These are phyloP conservation scores for Noccaea bulbosa DNA, from an alignment of 345 rosid species.

Conservation along the genomic window DNA sequence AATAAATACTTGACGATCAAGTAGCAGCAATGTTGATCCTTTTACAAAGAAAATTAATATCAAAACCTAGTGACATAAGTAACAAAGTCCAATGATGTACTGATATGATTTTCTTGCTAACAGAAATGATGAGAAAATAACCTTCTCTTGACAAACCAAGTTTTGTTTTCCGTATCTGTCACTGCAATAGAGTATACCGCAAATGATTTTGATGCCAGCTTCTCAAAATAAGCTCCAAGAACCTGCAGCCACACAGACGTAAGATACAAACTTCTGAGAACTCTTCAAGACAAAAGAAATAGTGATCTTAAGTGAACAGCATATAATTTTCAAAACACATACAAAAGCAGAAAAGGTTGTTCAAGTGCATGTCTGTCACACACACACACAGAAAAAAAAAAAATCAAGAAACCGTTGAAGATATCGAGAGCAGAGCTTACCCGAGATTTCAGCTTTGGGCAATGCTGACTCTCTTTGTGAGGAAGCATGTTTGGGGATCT, in stretches of 20 bases:
- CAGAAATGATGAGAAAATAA: conserved; percentile 47
- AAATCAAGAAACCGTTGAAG: conserved; percentile 10
- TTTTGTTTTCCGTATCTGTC: conserved; percentile 74
- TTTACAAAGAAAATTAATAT: conserved; percentile 14
- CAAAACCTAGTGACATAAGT: conserved; percentile 29
- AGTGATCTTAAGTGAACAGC: conserved; percentile 2
- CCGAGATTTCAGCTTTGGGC: conserved; percentile 75
- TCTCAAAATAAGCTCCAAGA: conserved; percentile 94
- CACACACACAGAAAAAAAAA: conserved; percentile 6
- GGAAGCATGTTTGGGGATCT: conserved; percentile 48
- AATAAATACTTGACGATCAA: conserved; percentile 13
- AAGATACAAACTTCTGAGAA: conserved; percentile 23
- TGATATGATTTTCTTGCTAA: conserved; percentile 18
- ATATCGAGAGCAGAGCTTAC: conserved; percentile 53
- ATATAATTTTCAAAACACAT: conserved; percentile 19
- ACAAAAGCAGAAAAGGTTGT: conserved; percentile 33
- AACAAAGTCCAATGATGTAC: conserved; percentile 28
- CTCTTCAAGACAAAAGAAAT: conserved; percentile 18
- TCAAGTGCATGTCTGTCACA: conserved; percentile 22
- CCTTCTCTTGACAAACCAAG: conserved; percentile 99
- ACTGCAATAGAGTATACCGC: conserved; percentile 99
- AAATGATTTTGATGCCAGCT: conserved; percentile 87
- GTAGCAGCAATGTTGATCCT: conserved; percentile 26
- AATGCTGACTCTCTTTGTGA: conserved; percentile 53
- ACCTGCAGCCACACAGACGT: conserved; percentile 59